Conservation (phyloP, 345 rosid species). For the Pistacia integerrima region DNA sequence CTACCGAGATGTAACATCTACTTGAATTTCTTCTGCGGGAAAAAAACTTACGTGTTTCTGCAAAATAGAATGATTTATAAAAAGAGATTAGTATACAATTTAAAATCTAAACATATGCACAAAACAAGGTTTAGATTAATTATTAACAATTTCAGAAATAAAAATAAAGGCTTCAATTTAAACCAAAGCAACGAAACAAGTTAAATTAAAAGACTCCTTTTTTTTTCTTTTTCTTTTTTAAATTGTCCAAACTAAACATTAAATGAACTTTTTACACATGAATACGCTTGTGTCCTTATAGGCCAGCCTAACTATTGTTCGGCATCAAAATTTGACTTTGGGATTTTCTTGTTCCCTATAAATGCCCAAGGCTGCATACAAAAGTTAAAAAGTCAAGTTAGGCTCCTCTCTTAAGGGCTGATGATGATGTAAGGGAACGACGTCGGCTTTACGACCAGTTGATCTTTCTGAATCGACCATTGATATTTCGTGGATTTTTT, state of each 20-base stretch:
- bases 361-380: too few relatives aligned
- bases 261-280: too few relatives aligned
- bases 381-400: not conserved
- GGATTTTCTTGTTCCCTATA: not conserved
- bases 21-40: constrained; percentile 18
- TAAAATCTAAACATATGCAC: not conserved
- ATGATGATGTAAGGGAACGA: constrained; percentile 1
- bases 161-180: too few relatives aligned
- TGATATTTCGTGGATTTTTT: not conserved
- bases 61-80: constrained; percentile 8
- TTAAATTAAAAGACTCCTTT: too few relatives aligned
- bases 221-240: too few relatives aligned
- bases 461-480: not conserved
- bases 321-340: not conserved
- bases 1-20: constrained; percentile 9
- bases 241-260: not conserved
- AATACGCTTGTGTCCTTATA: too few relatives aligned
- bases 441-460: not conserved
- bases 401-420: not conserved
- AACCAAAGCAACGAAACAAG: too few relatives aligned
- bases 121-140: too few relatives aligned
- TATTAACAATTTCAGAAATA: too few relatives aligned
- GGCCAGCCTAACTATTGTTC: not conserved
- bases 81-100: not conserved
- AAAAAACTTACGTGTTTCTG: constrained; percentile 45